A percentile compares a stretch with the other conserved stretches of the same genome.
These are phyloP conservation scores for Ophiostoma sp. DNA, from an alignment of 2,329 filamentous ascomycete genomes.

Conservation along the genomic window DNA sequence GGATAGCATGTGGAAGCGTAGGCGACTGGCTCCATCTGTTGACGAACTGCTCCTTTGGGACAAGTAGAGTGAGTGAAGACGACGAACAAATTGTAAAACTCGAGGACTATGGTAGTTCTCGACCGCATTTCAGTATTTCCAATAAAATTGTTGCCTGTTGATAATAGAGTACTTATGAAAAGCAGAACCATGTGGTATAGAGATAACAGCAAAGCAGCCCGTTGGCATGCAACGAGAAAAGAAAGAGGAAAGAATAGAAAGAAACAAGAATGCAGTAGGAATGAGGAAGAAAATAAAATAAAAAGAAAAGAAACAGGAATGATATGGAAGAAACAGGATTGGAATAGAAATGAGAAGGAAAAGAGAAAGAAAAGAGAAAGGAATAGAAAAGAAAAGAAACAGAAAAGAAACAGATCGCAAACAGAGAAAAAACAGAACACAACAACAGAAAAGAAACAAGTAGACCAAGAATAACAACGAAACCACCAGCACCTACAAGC, in stretches of 20 bases:
- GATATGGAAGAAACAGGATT: background rate
- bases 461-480: no score
- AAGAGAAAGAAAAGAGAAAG: constrained; percentile 1
- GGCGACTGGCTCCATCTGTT: constrained; percentile 3
- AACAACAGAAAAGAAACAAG: background rate
- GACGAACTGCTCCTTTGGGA: constrained; percentile 13
- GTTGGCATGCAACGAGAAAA: background rate
- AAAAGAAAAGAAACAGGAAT: background rate
- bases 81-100: background rate
- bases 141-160: background rate
- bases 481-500: background rate
- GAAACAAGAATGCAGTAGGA: background rate
- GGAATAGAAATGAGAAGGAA: background rate
- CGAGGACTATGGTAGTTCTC: no score
- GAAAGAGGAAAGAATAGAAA: background rate
- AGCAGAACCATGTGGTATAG: background rate
- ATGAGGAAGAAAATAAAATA: background rate
- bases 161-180: background rate
- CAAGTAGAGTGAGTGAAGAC: background rate
- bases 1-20: background rate
- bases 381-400: background rate
- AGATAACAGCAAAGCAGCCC: background rate
- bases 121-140: no score
- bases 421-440: background rate
- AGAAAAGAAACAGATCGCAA: background rate